Conservation (phyloP, 768 basidiomycete genomes). For the Leccinum aurantiacum region DNA sequence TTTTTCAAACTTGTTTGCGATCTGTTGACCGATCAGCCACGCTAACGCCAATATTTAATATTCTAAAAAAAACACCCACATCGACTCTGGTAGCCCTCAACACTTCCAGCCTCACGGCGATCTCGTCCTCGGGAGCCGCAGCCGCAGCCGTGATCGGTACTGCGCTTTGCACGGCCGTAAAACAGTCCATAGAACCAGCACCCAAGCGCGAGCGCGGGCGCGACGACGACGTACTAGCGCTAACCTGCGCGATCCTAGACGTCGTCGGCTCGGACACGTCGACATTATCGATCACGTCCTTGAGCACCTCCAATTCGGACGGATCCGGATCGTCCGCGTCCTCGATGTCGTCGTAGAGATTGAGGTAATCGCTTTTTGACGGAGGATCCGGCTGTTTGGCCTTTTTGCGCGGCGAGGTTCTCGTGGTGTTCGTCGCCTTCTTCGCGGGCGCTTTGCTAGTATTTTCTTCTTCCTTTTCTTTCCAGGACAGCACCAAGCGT, state of each 20-base stretch:
- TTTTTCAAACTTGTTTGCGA: slow-evolving; percentile 11
- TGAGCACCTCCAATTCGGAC: slow-evolving; percentile 18
- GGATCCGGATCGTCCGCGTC: slow-evolving; percentile 22
- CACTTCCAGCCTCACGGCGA: slow-evolving; percentile 10
- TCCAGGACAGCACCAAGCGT: slow-evolving; percentile 27
- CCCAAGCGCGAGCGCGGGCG: background rate
- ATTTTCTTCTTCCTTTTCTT: slow-evolving; percentile 19
- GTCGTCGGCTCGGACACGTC: slow-evolving; percentile 5
- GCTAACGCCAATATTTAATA: background rate
- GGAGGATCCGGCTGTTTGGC: slow-evolving; percentile 18
- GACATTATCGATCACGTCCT: slow-evolving; percentile 8
- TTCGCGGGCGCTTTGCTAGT: slow-evolving; percentile 6
- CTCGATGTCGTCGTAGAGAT: slow-evolving; percentile 33
- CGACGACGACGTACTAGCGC: slow-evolving; percentile 9
- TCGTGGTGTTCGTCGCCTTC: slow-evolving; percentile 5
- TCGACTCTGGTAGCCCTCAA: slow-evolving; percentile 21
- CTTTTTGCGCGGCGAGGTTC: slow-evolving; percentile 17
- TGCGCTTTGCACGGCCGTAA: background rate
- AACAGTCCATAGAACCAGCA: background rate
- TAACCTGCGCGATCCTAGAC: slow-evolving; percentile 8
- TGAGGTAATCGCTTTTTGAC: background rate
- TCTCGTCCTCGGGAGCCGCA: slow-evolving; percentile 13
- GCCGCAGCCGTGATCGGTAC: background rate
- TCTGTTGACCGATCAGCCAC: slow-evolving; percentile 6
- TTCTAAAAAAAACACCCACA: slow-evolving; percentile 12